Evolutionary conservation across 768 basidiomycete genomes (phyloP).

Genomic region (Pilatotrama ljubarskyi): DNA sequence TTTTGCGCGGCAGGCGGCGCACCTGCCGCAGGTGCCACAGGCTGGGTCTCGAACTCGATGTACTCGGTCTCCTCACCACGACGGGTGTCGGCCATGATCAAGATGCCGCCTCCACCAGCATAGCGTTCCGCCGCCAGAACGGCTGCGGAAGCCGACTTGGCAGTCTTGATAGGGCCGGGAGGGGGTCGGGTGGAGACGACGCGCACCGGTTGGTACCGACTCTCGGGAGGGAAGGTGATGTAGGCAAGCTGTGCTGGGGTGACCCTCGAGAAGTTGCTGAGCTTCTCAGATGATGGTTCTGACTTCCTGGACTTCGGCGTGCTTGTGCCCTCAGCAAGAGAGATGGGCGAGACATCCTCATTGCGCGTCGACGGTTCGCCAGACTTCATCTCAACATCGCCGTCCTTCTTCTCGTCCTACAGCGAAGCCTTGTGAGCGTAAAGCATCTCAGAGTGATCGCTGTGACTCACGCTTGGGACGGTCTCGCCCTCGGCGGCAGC

Average conservation of each 20-base stretch:
- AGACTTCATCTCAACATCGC: conserved; percentile 78
- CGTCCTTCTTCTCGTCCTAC: conserved; percentile 63
- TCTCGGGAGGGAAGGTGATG: conserved; percentile 76
- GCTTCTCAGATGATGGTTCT: conserved; percentile 75
- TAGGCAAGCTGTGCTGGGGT: conserved; percentile 86
- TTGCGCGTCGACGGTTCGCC: conserved; percentile 52
- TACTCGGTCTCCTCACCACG: conserved; percentile 74
- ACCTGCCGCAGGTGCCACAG: conserved; percentile 21
- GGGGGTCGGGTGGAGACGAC: conserved; percentile 54
- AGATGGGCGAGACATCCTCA: conserved; percentile 49
- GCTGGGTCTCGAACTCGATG: conserved; percentile 54
- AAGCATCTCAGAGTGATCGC: conserved; percentile 16
- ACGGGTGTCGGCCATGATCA: conserved; percentile 75
- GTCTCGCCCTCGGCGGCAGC: conserved; percentile 75
- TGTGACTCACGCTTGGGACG: conserved; percentile 74
- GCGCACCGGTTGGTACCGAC: conserved; percentile 88
- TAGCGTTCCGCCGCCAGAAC: conserved; percentile 55
- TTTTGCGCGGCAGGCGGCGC: conserved; percentile 18
- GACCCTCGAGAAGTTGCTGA: conserved; percentile 89
- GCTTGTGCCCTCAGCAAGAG: conserved; percentile 44
- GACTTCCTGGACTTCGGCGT: conserved; percentile 51
- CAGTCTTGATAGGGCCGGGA: conserved; percentile 15
- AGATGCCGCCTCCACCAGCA: conserved; percentile 83
- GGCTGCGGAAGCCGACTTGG: conserved; percentile 22
- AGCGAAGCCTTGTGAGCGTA: neutral